These are phyloP conservation scores for Mycena olivaceomarginata DNA, from an alignment of 768 basidiomycete species.

Conservation along the genomic window DNA sequence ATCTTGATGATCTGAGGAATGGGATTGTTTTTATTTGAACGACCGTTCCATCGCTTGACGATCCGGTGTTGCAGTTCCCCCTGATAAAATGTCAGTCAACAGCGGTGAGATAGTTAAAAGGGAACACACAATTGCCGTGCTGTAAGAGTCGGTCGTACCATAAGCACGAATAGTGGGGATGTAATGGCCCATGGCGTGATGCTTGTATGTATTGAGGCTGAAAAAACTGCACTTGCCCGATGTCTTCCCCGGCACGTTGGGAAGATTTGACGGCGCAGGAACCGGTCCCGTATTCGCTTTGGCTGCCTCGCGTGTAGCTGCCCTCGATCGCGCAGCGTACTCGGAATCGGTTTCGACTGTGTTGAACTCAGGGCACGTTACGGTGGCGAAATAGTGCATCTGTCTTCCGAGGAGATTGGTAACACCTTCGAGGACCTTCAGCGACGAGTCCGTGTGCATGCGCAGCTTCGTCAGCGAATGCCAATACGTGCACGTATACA, in stretches of 20 bases:
- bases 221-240: slow-evolving; percentile 39
- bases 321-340: neutral
- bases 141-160: slow-evolving; percentile 57
- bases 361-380: slow-evolving; percentile 37
- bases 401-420: slow-evolving; percentile 30
- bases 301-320: neutral
- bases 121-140: too few species aligned
- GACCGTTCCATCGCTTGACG: slow-evolving; percentile 52
- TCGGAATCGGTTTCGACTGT: neutral
- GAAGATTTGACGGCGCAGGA: neutral
- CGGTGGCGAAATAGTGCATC: slow-evolving; percentile 49
- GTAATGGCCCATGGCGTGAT: slow-evolving; percentile 61
- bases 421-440: slow-evolving; percentile 45
- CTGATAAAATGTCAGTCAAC: slow-evolving; percentile 40
- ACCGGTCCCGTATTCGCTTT: neutral
- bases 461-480: slow-evolving; percentile 58
- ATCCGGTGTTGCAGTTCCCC: slow-evolving; percentile 57
- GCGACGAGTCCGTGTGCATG: slow-evolving; percentile 54
- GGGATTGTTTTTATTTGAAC: slow-evolving; percentile 48
- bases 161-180: slow-evolving; percentile 44
- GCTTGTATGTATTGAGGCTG: slow-evolving; percentile 58
- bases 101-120: too few species aligned
- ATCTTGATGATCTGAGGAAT: slow-evolving; percentile 47
- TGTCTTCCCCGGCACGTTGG: neutral
- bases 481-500: slow-evolving; percentile 54